Evolutionary conservation across 2,329 filamentous ascomycete species (phyloP).

Genomic region (Colletotrichum sublineola): DNA sequence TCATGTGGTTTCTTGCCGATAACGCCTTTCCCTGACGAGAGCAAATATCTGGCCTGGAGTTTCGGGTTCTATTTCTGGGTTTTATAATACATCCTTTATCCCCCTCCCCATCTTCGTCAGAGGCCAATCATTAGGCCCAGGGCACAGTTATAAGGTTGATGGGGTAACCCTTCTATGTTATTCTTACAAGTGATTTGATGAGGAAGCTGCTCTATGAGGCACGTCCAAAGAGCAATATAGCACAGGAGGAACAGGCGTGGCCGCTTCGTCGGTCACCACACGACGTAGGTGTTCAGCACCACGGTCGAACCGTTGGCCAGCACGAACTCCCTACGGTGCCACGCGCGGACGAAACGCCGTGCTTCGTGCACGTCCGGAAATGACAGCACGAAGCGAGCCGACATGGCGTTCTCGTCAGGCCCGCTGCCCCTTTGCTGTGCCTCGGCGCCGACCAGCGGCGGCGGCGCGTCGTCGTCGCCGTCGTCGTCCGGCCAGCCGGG

Average conservation of each 20-base stretch:
- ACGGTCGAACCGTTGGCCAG: slow-evolving; percentile 17
- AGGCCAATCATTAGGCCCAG: neutral
- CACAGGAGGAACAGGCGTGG: neutral
- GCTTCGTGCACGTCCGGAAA: slow-evolving; percentile 51
- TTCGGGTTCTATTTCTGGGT: slow-evolving; percentile 57
- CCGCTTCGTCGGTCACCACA: slow-evolving; percentile 24
- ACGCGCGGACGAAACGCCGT: slow-evolving; percentile 56
- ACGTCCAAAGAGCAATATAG: neutral
- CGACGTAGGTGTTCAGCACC: slow-evolving; percentile 33
- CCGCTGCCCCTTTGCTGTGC: neutral
- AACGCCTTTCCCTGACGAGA: slow-evolving; percentile 48
- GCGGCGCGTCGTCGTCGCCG: slow-evolving; percentile 13
- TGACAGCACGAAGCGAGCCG: slow-evolving; percentile 51
- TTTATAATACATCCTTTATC: slow-evolving; percentile 54
- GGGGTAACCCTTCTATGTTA: neutral
- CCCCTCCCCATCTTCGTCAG: neutral
- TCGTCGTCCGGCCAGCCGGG: slow-evolving; percentile 2
- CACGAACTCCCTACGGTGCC: slow-evolving; percentile 54
- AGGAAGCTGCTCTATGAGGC: neutral
- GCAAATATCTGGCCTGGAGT: slow-evolving; percentile 63
- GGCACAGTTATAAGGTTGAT: neutral
- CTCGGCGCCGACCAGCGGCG: slow-evolving; percentile 5
- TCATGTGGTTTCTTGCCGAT: slow-evolving; percentile 37
- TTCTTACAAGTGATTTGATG: neutral
- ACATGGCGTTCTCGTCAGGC: slow-evolving; percentile 29